Percentiles rank a stretch among this genome's conserved stretches.
Evolutionary conservation across 2,329 filamentous ascomycete genomes (phyloP).

Genomic region (Stachybotrys elegans): DNA sequence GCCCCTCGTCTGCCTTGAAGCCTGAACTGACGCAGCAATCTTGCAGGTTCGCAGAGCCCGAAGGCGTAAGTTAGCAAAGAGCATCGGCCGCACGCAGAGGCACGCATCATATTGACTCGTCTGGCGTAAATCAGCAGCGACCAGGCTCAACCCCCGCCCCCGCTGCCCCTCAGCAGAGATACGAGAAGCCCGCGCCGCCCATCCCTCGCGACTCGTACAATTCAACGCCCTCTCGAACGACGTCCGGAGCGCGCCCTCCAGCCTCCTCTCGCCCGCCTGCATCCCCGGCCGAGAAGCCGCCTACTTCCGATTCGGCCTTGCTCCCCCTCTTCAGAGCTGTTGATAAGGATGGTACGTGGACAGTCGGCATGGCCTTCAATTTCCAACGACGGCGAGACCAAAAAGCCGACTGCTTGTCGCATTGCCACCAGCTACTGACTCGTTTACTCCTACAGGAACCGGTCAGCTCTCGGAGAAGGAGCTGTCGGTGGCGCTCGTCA

Average conservation of each 20-base stretch:
- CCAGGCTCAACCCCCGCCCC: not conserved
- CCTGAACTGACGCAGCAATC: conserved; percentile 8
- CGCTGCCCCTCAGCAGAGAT: conserved; percentile 26
- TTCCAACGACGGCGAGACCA: too few relatives aligned
- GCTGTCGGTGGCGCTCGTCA: conserved; percentile 85
- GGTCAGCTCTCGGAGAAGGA: conserved; percentile 83
- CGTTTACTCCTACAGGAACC: conserved; percentile 45
- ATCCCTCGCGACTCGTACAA: conserved; percentile 18
- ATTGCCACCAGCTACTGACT: too few relatives aligned
- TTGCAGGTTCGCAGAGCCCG: conserved; percentile 67
- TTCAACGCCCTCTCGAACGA: conserved; percentile 46
- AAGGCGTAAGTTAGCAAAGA: conserved; percentile 62
- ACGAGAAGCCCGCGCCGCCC: conserved; percentile 43
- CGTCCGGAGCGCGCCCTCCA: conserved; percentile 39
- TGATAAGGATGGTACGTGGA: conserved; percentile 66
- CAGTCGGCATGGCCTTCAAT: too few relatives aligned
- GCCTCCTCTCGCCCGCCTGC: conserved; percentile 59
- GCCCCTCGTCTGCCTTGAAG: conserved; percentile 10
- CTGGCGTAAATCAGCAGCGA: not conserved
- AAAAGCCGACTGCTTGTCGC: too few relatives aligned
- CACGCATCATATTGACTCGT: conserved; percentile 8
- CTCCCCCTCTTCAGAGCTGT: conserved; percentile 85
- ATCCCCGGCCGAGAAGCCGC: conserved; percentile 50
- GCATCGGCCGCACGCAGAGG: conserved; percentile 10
- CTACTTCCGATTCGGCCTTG: conserved; percentile 63